Conservation (phyloP, 1,284 basidiomycete species). For the Irpex rosettiformis region DNA sequence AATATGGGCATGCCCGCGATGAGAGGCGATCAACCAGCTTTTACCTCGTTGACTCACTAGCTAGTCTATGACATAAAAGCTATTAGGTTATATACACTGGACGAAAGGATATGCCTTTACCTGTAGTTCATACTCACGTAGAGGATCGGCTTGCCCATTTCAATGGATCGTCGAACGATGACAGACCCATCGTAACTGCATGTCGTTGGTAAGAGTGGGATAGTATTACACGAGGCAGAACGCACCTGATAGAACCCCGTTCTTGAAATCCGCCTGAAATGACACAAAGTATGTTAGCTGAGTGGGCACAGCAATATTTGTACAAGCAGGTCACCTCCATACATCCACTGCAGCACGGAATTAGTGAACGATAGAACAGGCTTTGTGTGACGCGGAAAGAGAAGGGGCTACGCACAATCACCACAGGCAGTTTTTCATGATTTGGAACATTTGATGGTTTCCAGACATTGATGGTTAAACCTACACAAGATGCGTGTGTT, state of each 20-base stretch:
- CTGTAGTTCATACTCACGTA: slow-evolving; percentile 35
- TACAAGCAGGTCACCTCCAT: slow-evolving; percentile 43
- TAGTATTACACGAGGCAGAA: not conserved
- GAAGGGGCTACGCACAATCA: not conserved
- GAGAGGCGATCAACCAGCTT: not conserved
- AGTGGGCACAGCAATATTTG: not conserved
- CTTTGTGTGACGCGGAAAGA: not conserved
- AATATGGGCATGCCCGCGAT: not conserved
- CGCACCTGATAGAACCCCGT: not conserved
- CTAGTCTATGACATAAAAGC: not conserved
- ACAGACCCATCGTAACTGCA: slow-evolving; percentile 27
- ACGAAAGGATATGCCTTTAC: too few relatives aligned
- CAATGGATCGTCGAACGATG: slow-evolving; percentile 32
- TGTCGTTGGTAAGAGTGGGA: not conserved
- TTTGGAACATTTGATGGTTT: not conserved
- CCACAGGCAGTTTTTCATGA: slow-evolving; percentile 2
- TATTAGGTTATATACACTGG: too few relatives aligned
- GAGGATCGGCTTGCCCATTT: slow-evolving; percentile 31
- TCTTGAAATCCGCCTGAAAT: not conserved
- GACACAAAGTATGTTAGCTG: not conserved
- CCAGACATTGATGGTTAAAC: slow-evolving; percentile 9
- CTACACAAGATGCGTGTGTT: not conserved
- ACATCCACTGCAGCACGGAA: slow-evolving; percentile 45
- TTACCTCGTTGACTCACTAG: not conserved
- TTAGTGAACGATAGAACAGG: not conserved